Evolutionary conservation across 805 yeast genomes (phyloP), one percentile per base, ranked within the genome.

Genomic region (Cyberlindnera mississippiensis): DNA sequence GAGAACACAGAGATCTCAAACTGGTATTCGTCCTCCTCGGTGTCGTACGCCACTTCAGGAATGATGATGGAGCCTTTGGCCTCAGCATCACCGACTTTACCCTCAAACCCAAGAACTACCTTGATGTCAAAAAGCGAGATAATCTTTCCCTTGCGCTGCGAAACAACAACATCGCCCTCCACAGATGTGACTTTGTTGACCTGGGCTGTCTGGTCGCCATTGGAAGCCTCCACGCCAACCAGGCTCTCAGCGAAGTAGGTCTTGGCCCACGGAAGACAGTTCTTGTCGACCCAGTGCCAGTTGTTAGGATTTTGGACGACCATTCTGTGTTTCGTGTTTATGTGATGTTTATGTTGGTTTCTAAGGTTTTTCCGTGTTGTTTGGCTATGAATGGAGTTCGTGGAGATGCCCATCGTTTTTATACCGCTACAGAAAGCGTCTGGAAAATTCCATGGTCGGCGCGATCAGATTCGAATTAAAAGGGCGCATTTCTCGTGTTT

Each of bases 271-370:
- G 78, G 82, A 43, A 91, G 75, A 68, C 99, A 93, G 71, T 93
- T 93, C 65, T 91, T 91, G 67, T 91, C 97, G 49, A 90, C 97
- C 98, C 98, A 93, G 73, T 93, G 99, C 99, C 99, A 91, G 69
- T 91, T 91, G 66, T 93, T 93, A 30, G 98, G 98, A 73, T 91
- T 93, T 67, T 88, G 84, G 26, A 93, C 90, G 31, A 86, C 97
- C 97, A 91, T 91, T 33, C 5, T 28, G 24, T 20, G 9, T 20
- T 20, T 20, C 24, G 9, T 6, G 24, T 20, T n/a, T n/a, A n/a
- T n/a, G n/a, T n/a, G n/a, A n/a, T n/a, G n/a, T n/a, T n/a, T n/a
- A n/a, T n/a, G n/a, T n/a, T n/a, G n/a, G n/a, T n/a, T n/a, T n/a
- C n/a, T n/a, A n/a, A n/a, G n/a, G n/a, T n/a, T n/a, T n/a, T n/a